A percentile compares a stretch with the other conserved stretches of the same genome.
phyloP scores from a whole-genome alignment of 2,329 filamentous ascomycete genomes.

The Immersiporthe knoxdaviesiana region DNA sequence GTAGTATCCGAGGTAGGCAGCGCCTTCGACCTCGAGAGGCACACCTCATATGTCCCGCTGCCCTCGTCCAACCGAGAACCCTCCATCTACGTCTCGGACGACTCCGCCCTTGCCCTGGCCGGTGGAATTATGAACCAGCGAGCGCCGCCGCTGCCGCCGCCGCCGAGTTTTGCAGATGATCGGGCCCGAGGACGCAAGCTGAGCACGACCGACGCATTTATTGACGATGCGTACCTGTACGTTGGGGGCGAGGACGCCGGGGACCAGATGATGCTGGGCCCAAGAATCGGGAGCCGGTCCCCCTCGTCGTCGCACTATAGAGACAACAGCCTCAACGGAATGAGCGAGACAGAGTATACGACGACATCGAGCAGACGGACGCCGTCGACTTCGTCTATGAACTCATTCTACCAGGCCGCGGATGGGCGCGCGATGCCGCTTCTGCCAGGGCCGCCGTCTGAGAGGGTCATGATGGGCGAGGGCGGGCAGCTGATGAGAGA shows the following conservation, averaged over 20 bases:
- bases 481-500: constrained; percentile 38
- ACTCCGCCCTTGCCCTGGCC: constrained; percentile 56
- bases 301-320: constrained; percentile 11
- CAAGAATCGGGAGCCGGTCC: neutral
- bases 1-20: constrained; percentile 58
- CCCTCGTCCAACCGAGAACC: constrained; percentile 52
- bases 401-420: constrained; percentile 29
- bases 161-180: constrained; percentile 11
- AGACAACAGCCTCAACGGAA: neutral
- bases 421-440: constrained; percentile 39
- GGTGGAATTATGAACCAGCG: constrained; percentile 31
- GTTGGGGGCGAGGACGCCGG: constrained; percentile 11
- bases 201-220: constrained; percentile 24
- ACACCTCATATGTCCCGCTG: constrained; percentile 56
- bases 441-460: constrained; percentile 50
- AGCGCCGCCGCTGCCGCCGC: constrained; percentile 1
- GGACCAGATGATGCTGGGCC: constrained; percentile 16
- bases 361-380: constrained; percentile 29
- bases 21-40: constrained; percentile 66
- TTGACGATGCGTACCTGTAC: constrained; percentile 31
- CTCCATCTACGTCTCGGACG: constrained; percentile 62
- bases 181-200: constrained; percentile 5
- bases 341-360: constrained; percentile 26
- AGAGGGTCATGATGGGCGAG: constrained; percentile 50
- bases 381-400: constrained; percentile 22